Base-by-base conservation (phyloP, 1,284 basidiomycete species). In the Sporisorium graminicola region DNA sequence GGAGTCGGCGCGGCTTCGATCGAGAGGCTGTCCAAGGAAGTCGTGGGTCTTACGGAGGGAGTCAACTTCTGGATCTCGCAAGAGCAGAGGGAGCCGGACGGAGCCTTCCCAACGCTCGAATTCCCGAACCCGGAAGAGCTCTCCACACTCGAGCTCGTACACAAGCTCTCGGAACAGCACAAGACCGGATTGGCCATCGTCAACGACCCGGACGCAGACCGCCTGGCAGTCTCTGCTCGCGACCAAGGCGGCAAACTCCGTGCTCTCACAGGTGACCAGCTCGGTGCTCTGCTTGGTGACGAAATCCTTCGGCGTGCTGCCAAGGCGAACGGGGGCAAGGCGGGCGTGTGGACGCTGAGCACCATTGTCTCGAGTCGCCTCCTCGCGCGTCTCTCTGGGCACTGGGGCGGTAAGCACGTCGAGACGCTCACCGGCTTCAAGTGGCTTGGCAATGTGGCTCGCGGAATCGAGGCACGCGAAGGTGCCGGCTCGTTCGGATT, bases 381-480 rank as follows among this genome's bases (percentile, higher is more conserved):
- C 3, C 65, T 82, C 1, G 79, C 81, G 1, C 60, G 79, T 5
- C 61, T 82, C 5, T 80, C 81, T 0, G 63, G 65, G 2, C 56
- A 65, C 43, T 72, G 64, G 53, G 77, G 77, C 6, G 75, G 70
- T 2, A 56, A 56, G 14, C 78, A 82, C 20, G 65, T 72, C 29
- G 81, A 82, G 64, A 82, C 80, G 26, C 61, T 81, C 7, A 82
- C 81, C 1, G 81, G 81, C 2, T 82, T 82, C 81, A 82, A 82
- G 65, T 82, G 81, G 81, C 79, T 82, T 47, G 81, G 81, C 10
- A 69, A 77, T 27, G 77, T 78, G 0, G 81, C 81, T 12, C 64
- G 65, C 16, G 63, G 60, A 13, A 72, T 80, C 22, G 65, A 77
- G 26, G 69, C 60, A 1, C 53, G 71, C 1, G 57, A 77, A 42